Conservation (phyloP, 192 early-diverging fungal species). For the Obelidium mucronatum region DNA sequence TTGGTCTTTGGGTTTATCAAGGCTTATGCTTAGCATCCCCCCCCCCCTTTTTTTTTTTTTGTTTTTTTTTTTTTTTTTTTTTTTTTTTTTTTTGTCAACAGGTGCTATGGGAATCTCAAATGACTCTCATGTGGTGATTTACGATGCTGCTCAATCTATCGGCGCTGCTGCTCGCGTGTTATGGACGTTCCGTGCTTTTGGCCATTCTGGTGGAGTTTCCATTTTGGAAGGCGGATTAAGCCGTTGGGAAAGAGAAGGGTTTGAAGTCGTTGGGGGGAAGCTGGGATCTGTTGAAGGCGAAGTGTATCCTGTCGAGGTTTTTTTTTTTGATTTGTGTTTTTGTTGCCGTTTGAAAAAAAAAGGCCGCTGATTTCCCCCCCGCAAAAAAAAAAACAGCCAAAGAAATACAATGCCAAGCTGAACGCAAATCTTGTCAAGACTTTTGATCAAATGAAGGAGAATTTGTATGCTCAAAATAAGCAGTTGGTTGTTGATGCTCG, state of each 20-base stretch:
- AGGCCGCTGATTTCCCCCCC: background rate
- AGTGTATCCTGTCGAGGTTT: conserved; percentile 32
- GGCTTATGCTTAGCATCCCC: background rate
- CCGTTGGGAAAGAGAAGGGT: conserved; percentile 72
- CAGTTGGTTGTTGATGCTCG: conserved; percentile 30
- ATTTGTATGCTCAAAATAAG: conserved; percentile 1
- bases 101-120: conserved; percentile 81
- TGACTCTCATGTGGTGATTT: conserved; percentile 86
- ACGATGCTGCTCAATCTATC: conserved; percentile 80
- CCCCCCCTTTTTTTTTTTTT: background rate
- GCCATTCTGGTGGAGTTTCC: conserved; percentile 80
- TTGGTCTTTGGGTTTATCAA: background rate
- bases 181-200: conserved; percentile 95
- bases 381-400: conserved; percentile 6
- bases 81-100: conserved; percentile 6
- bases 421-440: conserved; percentile 29
- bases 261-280: conserved; percentile 48
- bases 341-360: background rate
- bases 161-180: conserved; percentile 86
- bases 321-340: background rate
- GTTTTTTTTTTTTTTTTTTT: background rate
- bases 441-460: conserved; percentile 20
- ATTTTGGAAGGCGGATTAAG: conserved; percentile 91
- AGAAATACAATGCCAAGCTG: conserved; percentile 18
- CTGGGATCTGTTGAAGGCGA: conserved; percentile 38